Evolutionary conservation across 2,329 filamentous ascomycete genomes (phyloP), one percentile per base, ranked within the genome.

Genomic region (Cylindrodendrum hubeiense): DNA sequence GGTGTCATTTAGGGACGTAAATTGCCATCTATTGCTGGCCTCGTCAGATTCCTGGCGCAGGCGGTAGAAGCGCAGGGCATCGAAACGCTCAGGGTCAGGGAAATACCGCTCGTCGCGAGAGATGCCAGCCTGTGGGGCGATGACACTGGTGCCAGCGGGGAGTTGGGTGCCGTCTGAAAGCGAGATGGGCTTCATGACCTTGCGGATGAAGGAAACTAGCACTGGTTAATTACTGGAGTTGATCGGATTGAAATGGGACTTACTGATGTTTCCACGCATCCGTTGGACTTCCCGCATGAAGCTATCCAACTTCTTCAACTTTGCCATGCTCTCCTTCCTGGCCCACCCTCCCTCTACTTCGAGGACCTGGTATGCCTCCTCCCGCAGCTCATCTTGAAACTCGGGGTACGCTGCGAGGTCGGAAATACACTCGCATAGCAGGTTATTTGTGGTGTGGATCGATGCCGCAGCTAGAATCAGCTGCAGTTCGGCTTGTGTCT

Each of bases 371-470:
- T 76, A 71, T 1, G 84, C 85, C 70, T 89, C 86, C 24, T 83
- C 78, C 3, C 85, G 78, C 58, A 89, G 73, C 58, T 83, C 81
- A 19, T 83, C 77, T 54, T 87, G 81, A 5, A 82, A 78, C 19
- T 86, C 83, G 0, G 82, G 83, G 34, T 84, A 75, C 4, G 81
- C 80, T 3, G 82, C 81, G 15, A 88, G 76, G 64, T 88, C 85
- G 59, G 82, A 85, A 56, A 88, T 77, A 60, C 83, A 81, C 67
- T 87, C 84, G 24, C 81, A 83, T 3, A 85, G 69, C 3, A 83
- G 70, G 19, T 81, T 79, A 63, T 81, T 83, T 0, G 82, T 84
- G 2, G 82, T 82, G 62, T 85, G 82, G 19, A 85, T 83, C 6
- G 82, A 79, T 2, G 82, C 81, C 5, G 82, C 79, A 19, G 80